These are phyloP conservation scores for Dothistroma septosporum DNA, from an alignment of 2,329 filamentous ascomycete species.

Conservation along the genomic window DNA sequence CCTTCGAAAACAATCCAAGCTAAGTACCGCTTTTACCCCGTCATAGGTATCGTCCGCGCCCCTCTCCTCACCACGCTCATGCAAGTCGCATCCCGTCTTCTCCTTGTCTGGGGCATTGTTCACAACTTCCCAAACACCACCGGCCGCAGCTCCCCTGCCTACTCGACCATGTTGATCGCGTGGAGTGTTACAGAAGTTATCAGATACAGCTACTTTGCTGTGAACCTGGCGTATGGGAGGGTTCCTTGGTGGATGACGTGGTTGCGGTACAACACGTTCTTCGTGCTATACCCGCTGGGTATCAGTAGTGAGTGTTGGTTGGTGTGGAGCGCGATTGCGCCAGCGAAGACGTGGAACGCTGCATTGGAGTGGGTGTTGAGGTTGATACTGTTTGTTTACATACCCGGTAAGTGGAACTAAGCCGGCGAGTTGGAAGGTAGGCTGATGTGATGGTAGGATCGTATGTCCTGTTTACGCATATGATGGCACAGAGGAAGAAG, in stretches of 20 bases:
- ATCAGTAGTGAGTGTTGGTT: slow-evolving; percentile 83
- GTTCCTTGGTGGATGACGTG: slow-evolving; percentile 67
- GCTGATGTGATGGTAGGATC: slow-evolving; percentile 50
- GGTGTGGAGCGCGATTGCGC: slow-evolving; percentile 63
- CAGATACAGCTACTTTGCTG: slow-evolving; percentile 85
- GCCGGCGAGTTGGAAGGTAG: not conserved
- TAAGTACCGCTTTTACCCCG: not conserved
- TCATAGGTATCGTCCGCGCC: slow-evolving; percentile 73
- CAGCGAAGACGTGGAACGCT: slow-evolving; percentile 51
- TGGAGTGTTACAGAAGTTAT: slow-evolving; percentile 92
- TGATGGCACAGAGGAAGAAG: slow-evolving; percentile 86
- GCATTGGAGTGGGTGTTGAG: slow-evolving; percentile 59
- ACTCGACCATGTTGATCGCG: slow-evolving; percentile 74
- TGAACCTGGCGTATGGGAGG: slow-evolving; percentile 55
- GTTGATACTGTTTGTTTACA: slow-evolving; percentile 66
- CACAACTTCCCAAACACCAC: slow-evolving; percentile 67
- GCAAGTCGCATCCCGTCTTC: slow-evolving; percentile 82
- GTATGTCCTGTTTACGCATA: slow-evolving; percentile 86
- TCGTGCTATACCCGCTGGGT: slow-evolving; percentile 85
- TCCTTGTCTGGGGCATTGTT: slow-evolving; percentile 84
- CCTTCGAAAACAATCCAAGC: not conserved
- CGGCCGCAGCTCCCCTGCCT: slow-evolving; percentile 51
- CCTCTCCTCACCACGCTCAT: slow-evolving; percentile 80
- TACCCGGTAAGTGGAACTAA: slow-evolving; percentile 62
- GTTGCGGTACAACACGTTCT: slow-evolving; percentile 88